A percentile compares a stretch with the other conserved stretches of the same genome.
Conservation (phyloP, 2,329 filamentous ascomycete genomes). For the Pyrenochaeta sp. region DNA sequence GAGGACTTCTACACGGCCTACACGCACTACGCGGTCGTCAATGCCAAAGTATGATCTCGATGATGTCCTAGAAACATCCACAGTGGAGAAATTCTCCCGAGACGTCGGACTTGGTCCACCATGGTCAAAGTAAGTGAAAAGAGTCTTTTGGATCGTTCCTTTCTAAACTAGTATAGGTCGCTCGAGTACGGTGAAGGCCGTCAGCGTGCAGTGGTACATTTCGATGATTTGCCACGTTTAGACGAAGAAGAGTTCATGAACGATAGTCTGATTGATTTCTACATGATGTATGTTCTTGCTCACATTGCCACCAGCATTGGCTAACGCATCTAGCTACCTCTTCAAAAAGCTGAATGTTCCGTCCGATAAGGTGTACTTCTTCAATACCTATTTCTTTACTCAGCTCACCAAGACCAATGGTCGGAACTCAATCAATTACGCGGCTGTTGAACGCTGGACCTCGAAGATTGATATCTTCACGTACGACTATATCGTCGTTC, state of each 20-base stretch:
- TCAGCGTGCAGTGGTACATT: constrained; percentile 71
- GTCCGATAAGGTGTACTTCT: constrained; percentile 77
- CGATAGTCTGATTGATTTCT: constrained; percentile 90
- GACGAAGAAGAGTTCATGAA: constrained; percentile 89
- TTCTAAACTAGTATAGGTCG: constrained; percentile 49
- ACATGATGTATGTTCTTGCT: constrained; percentile 64
- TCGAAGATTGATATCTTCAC: constrained; percentile 81
- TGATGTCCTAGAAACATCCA: not conserved
- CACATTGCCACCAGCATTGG: not conserved
- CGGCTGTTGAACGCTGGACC: constrained; percentile 87
- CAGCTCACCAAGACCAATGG: constrained; percentile 69
- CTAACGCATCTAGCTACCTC: constrained; percentile 28
- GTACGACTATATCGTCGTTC: constrained; percentile 89
- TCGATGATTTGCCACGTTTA: constrained; percentile 76
- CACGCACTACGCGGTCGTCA: constrained; percentile 15
- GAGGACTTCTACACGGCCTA: constrained; percentile 8
- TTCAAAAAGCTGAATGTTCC: constrained; percentile 51
- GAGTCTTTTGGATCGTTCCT: not conserved
- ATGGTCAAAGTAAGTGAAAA: constrained; percentile 33
- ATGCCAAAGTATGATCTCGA: constrained; percentile 6
- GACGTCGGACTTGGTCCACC: constrained; percentile 32
- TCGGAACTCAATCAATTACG: constrained; percentile 74
- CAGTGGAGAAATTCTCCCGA: constrained; percentile 26
- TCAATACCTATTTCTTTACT: constrained; percentile 92
- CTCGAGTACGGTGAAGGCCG: constrained; percentile 69